Evolutionary conservation across 805 yeast genomes (phyloP).

Genomic region (Saturnispora ahearnii): DNA sequence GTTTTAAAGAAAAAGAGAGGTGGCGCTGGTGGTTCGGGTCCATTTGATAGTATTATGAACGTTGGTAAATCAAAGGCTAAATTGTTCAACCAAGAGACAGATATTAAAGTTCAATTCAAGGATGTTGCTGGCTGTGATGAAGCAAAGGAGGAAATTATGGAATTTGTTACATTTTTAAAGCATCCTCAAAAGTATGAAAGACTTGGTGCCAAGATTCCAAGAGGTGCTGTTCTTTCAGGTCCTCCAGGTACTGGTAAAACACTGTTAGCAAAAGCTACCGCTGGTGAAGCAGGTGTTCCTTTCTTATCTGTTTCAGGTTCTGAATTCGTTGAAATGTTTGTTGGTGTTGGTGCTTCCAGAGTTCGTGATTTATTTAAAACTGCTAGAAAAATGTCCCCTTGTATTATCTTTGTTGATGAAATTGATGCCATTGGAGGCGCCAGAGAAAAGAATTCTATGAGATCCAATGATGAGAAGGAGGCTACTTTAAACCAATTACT

Average conservation of each 20-base stretch:
- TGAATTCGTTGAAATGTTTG: conserved; percentile 97
- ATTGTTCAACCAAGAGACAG: conserved; percentile 83
- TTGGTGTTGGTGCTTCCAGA: conserved; percentile 97
- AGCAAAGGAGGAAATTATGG: conserved; percentile 96
- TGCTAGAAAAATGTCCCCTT: conserved; percentile 90
- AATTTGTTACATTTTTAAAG: conserved; percentile 88
- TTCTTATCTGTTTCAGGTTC: conserved; percentile 94
- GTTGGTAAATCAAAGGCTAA: conserved; percentile 91
- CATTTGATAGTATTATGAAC: conserved; percentile 70
- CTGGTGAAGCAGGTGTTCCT: conserved; percentile 98
- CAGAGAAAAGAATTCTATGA: conserved; percentile 52
- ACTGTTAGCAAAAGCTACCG: conserved; percentile 92
- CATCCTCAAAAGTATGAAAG: conserved; percentile 85
- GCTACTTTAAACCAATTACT: conserved; percentile 89
- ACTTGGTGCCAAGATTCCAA: conserved; percentile 93
- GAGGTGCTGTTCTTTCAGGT: conserved; percentile 96
- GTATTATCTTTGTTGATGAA: conserved; percentile 95
- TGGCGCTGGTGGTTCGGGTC: conserved; percentile 41
- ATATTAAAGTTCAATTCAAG: conserved; percentile 76
- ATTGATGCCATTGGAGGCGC: conserved; percentile 99
- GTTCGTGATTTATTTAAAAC: conserved; percentile 91
- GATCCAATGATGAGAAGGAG: conserved; percentile 95
- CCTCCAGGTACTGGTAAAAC: conserved; percentile 99
- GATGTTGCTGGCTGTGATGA: conserved; percentile 98
- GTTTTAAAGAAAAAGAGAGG: conserved; percentile 33